These are phyloP conservation scores for Fusarium longipes DNA, from an alignment of 2,329 filamentous ascomycete genomes.

Conservation along the genomic window DNA sequence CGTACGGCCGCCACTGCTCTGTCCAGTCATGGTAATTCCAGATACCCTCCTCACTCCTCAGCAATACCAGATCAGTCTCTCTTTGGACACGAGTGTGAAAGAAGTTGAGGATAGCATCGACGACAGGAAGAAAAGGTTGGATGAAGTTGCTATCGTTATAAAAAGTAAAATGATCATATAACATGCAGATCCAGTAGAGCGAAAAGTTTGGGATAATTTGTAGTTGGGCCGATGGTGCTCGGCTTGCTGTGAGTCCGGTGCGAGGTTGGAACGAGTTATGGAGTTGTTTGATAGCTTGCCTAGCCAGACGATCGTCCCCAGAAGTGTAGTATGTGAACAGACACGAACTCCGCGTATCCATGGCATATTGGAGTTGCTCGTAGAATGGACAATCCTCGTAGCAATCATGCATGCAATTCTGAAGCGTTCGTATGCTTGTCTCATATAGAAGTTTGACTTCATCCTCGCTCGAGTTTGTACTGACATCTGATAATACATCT, in stretches of 20 bases:
- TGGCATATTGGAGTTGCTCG: conserved; percentile 2
- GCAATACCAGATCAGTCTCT: rapidly evolving
- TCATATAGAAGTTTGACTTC: neutral
- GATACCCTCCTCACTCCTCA: neutral
- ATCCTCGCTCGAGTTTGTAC: neutral
- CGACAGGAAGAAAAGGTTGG: neutral
- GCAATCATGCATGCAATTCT: conserved; percentile 3
- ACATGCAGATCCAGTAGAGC: neutral
- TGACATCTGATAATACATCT: rapidly evolving
- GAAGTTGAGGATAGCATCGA: neutral
- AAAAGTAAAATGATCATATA: neutral
- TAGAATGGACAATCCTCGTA: conserved; percentile 10
- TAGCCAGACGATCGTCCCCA: neutral
- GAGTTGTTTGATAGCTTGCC: neutral
- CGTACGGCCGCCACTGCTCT: neutral
- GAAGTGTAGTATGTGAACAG: neutral
- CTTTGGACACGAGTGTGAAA: neutral
- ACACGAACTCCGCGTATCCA: neutral
- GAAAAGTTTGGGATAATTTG: conserved; percentile 1
- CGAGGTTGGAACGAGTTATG: neutral
- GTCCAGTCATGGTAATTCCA: conserved; percentile 1
- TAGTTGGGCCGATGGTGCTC: neutral
- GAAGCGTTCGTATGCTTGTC: neutral
- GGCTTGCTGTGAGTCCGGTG: neutral
- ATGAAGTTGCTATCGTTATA: neutral